Conservation (phyloP, 129 eudicot species). For the Flaveria brownii region DNA sequence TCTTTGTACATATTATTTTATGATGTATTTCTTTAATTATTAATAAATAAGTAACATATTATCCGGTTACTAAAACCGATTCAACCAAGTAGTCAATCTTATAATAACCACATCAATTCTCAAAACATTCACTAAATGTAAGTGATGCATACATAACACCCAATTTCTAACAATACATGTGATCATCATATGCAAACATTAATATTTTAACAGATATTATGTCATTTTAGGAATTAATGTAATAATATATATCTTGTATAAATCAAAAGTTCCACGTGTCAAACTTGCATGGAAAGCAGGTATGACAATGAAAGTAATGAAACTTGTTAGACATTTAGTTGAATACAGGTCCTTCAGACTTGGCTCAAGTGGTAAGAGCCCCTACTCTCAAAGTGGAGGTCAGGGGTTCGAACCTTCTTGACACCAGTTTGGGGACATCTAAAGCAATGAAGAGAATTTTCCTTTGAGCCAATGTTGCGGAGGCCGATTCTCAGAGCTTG, state of each 20-base stretch:
- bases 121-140: not conserved
- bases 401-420: too few species aligned
- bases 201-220: constrained; percentile 17
- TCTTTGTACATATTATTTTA: too few species aligned
- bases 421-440: too few species aligned
- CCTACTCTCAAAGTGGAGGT: too few species aligned
- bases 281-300: constrained; percentile 35
- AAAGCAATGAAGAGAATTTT: too few species aligned
- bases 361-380: too few species aligned
- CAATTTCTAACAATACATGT: constrained; percentile 36
- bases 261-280: constrained; percentile 30
- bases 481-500: too few species aligned
- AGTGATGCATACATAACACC: constrained; percentile 17
- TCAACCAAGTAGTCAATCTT: not conserved
- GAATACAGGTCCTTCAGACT: too few species aligned
- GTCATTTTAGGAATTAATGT: constrained; percentile 20
- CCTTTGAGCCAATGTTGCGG: too few species aligned
- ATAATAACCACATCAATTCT: not conserved
- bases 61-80: too few species aligned
- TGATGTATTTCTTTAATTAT: too few species aligned
- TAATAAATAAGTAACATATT: too few species aligned
- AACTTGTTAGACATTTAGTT: constrained; percentile 35
- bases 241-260: constrained; percentile 2
- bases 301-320: constrained; percentile 44
- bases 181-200: constrained; percentile 40